Evolutionary conservation across 805 yeast genomes (phyloP), one percentile per base, ranked within the genome.

Genomic region (Candida schatavii): DNA sequence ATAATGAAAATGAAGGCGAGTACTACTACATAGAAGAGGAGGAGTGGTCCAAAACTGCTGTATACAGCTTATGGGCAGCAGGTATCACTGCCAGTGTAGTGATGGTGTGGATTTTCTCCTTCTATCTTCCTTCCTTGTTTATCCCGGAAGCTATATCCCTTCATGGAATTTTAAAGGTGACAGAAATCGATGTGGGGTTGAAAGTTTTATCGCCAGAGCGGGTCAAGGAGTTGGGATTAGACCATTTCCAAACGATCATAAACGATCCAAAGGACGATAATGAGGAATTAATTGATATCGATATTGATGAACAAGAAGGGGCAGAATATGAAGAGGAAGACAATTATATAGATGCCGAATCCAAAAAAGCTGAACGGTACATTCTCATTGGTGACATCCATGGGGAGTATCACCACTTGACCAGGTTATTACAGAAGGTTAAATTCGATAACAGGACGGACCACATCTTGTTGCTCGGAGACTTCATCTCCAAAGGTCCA

Each of bases 331-430:
- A 35, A 19, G 35, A 31, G 5, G 35, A 42, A 31, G 11, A 11
- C 11, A 23, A 11, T 11, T 11, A 23, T 11, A 23, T 23, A 7
- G 20, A 23, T 15, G 13, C 11, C 18, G n/a, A 27, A 14, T 3
- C 29, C 10, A 35, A 36, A 19, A 10, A 37, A 19, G 61, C 55
- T 7, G 70, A 70, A 31, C 68, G 95, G 45, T 55, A 85, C 13
- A 70, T 91, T 3, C 56, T 88, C 36, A 71, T 90, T 20, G 97
- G 98, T 3, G 98, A 90, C 59, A 78, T 90, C 18, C 98, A 90
- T 63, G 97, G 97, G 2, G 81, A 82, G 50, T 78, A 71, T 51
- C 62, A 69, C 5, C 79, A 78, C 52, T 64, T 89, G 42, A 57
- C 58, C 43, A 62, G 69, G 37, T 66, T 91, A 31, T 62, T 90